Evolutionary conservation across 768 basidiomycete genomes (phyloP).

Genomic region (Leucogyrophana mollusca): DNA sequence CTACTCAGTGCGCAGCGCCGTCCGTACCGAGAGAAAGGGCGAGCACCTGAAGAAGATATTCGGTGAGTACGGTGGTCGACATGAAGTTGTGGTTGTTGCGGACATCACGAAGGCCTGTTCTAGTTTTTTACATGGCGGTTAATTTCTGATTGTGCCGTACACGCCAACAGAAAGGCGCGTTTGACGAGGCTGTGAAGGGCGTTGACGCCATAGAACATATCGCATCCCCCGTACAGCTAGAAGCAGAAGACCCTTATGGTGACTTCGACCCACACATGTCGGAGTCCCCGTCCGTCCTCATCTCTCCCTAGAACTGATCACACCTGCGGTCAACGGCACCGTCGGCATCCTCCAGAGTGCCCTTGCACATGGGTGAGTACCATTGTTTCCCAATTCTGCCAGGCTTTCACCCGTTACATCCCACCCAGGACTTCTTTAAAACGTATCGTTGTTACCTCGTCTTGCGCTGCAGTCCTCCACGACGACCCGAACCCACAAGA

Average conservation of each 20-base stretch:
- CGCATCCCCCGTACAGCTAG: conserved; percentile 58
- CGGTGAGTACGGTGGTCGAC: conserved; percentile 49
- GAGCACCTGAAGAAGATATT: conserved; percentile 55
- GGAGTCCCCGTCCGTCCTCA: not conserved
- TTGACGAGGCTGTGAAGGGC: conserved; percentile 76
- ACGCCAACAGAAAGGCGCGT: conserved; percentile 56
- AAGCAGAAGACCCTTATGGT: conserved; percentile 45
- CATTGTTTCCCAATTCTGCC: too few relatives aligned
- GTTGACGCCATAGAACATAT: conserved; percentile 72
- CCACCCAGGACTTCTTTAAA: conserved; percentile 34
- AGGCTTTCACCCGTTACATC: too few relatives aligned
- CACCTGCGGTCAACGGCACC: conserved; percentile 67
- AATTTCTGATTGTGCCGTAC: not conserved
- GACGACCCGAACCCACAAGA: conserved; percentile 3
- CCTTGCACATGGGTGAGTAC: conserved; percentile 47
- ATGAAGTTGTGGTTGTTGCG: conserved; percentile 65
- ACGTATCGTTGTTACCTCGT: conserved; percentile 44
- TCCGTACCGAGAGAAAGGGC: conserved; percentile 61
- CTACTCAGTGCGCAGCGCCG: conserved; percentile 63
- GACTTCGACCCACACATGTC: not conserved
- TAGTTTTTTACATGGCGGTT: too few relatives aligned
- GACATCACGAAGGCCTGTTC: conserved; percentile 59
- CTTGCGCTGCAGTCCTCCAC: conserved; percentile 28
- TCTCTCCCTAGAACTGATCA: conserved; percentile 53
- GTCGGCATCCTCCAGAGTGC: too few relatives aligned